phyloP scores from a whole-genome alignment of 2,329 filamentous ascomycete species.

The Fusarium solani-melongenae region DNA sequence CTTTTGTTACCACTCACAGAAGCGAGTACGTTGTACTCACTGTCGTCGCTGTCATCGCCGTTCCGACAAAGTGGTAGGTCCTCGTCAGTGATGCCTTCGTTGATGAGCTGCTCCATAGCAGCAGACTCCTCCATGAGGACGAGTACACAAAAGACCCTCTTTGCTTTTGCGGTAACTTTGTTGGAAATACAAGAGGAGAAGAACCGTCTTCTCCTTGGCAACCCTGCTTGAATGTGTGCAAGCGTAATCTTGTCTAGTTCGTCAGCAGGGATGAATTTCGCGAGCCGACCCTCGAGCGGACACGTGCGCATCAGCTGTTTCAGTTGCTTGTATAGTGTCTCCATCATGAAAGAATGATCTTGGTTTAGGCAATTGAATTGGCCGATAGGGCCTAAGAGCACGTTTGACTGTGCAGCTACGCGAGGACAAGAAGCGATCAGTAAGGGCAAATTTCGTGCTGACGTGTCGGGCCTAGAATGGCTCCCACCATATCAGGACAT shows the following conservation, averaged over 20 bases:
- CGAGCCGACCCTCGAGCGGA: not conserved
- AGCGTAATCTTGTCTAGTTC: not conserved
- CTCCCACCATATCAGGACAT: not conserved
- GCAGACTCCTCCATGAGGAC: slow-evolving; percentile 16
- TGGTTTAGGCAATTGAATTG: not conserved
- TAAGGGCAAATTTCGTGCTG: not conserved
- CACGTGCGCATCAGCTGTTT: not conserved
- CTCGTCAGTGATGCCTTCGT: slow-evolving; percentile 5
- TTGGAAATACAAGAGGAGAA: not conserved
- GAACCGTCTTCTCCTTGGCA: not conserved
- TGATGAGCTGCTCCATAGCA: not conserved
- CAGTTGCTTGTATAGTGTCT: no score
- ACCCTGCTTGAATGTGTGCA: not conserved
- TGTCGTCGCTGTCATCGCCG: not conserved
- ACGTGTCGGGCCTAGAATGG: not conserved
- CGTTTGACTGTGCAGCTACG: not conserved
- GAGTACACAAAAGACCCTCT: slow-evolving; percentile 17
- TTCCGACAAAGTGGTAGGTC: slow-evolving; percentile 21
- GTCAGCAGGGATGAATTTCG: not conserved
- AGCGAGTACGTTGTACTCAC: not conserved
- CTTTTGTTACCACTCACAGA: not conserved
- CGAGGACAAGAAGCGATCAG: not conserved
- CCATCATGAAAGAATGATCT: no score
- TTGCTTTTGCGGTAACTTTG: not conserved
- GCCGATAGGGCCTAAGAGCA: not conserved